Evolutionary conservation across 2,329 filamentous ascomycete species (phyloP).

Genomic region (Westerdykella sp.): DNA sequence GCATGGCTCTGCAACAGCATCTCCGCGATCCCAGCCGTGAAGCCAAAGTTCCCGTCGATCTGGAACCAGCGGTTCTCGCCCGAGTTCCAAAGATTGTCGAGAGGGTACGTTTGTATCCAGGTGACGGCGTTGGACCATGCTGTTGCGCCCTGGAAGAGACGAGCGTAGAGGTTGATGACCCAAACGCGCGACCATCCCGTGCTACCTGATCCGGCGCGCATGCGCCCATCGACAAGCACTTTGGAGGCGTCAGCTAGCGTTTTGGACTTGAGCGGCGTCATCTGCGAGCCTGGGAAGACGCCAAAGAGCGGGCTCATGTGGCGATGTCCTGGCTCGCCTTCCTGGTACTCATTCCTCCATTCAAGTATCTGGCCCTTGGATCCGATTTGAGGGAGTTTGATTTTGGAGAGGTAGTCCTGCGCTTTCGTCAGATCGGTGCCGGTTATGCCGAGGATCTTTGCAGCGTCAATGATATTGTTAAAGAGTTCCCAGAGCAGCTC

Average conservation of each 20-base stretch:
- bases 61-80: conserved; percentile 32
- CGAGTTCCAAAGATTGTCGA: conserved; percentile 1
- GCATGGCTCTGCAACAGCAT: conserved; percentile 39
- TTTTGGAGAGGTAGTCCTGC: conserved; percentile 4
- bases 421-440: conserved; percentile 1
- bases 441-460: not conserved
- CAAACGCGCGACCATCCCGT: conserved; percentile 51
- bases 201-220: conserved; percentile 36
- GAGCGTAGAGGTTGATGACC: conserved; percentile 46
- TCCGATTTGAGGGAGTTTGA: conserved; percentile 17
- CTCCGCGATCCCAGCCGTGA: conserved; percentile 44
- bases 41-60: conserved; percentile 49
- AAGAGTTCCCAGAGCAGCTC: conserved; percentile 41
- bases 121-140: not conserved
- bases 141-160: conserved; percentile 35
- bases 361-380: conserved; percentile 26
- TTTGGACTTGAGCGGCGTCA: conserved; percentile 33
- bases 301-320: conserved; percentile 49
- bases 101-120: not conserved
- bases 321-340: conserved; percentile 45
- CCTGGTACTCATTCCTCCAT: conserved; percentile 29
- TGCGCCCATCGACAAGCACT: conserved; percentile 19
- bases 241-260: conserved; percentile 28
- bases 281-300: conserved; percentile 42
- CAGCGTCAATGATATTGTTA: conserved; percentile 19